Conservation (phyloP, 768 basidiomycete species). For the Leccinum subgranulosum region DNA sequence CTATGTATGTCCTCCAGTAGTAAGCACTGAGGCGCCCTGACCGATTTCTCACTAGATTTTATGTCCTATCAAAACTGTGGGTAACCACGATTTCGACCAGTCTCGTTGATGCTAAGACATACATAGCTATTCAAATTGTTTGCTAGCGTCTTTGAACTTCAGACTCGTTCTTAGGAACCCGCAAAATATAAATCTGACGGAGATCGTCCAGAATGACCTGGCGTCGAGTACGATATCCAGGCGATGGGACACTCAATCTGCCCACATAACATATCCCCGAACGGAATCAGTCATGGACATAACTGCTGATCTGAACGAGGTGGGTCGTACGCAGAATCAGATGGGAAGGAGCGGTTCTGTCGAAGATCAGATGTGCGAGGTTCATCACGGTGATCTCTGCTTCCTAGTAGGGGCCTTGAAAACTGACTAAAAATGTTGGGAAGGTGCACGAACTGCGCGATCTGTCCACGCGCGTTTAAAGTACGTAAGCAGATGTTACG, state of each 20-base stretch:
- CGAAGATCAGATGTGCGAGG: neutral
- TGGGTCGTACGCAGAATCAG: no score
- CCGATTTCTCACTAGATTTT: neutral
- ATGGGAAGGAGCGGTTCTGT: neutral
- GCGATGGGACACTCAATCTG: neutral
- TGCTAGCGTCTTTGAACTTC: neutral
- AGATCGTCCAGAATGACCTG: neutral
- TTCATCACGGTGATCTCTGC: neutral
- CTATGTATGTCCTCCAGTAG: conserved; percentile 12
- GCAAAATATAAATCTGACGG: neutral
- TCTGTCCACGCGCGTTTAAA: no score
- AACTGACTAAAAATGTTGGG: no score
- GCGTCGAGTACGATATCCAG: neutral
- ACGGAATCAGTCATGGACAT: no score
- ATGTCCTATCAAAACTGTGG: neutral
- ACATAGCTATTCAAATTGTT: neutral
- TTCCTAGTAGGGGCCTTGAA: neutral
- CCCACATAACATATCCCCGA: neutral
- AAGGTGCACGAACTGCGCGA: no score
- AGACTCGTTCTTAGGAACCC: neutral
- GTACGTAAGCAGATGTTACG: no score
- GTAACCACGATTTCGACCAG: neutral
- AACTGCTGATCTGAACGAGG: no score
- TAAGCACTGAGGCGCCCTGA: neutral
- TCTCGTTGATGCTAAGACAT: neutral